Conservation (phyloP, 1,284 basidiomycete species). For the Cystobasidiaceae sp. region DNA sequence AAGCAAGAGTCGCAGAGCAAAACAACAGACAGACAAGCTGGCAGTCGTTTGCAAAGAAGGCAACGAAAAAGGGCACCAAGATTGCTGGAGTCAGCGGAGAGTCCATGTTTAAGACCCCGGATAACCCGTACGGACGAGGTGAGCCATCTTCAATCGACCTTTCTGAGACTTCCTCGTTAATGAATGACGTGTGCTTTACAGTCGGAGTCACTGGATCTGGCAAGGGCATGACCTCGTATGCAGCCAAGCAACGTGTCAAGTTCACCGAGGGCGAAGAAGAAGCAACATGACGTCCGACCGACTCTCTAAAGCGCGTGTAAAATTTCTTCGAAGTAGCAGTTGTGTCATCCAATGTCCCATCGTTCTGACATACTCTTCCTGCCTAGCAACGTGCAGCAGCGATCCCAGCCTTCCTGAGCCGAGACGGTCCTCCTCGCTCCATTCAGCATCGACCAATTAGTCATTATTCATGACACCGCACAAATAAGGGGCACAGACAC, state of each 20-base stretch:
- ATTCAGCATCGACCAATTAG: too few relatives aligned
- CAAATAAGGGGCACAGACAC: too few relatives aligned
- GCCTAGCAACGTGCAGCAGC: too few relatives aligned
- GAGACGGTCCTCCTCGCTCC: too few relatives aligned
- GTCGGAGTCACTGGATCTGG: conserved; percentile 90
- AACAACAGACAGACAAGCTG: conserved; percentile 81
- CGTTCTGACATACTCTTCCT: too few relatives aligned
- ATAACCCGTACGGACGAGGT: conserved; percentile 84
- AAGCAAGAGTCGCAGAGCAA: conserved; percentile 77
- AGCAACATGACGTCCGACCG: conserved; percentile 28
- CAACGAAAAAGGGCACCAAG: conserved; percentile 87
- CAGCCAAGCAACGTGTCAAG: conserved; percentile 35
- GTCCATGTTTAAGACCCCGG: conserved; percentile 93
- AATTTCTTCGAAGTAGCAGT: neutral
- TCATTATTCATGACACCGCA: too few relatives aligned
- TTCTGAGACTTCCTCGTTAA: conserved; percentile 1
- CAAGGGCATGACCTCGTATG: conserved; percentile 79
- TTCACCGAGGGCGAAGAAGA: conserved; percentile 12
- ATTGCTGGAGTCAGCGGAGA: conserved; percentile 64
- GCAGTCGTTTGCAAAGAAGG: conserved; percentile 98
- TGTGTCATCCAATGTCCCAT: too few relatives aligned
- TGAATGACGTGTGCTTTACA: conserved; percentile 19
- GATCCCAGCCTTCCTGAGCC: too few relatives aligned
- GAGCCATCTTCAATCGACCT: conserved; percentile 34
- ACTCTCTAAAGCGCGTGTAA: neutral